These are phyloP conservation scores for Wickerhamiella brachini DNA, from an alignment of 805 yeast genomes.

Conservation along the genomic window DNA sequence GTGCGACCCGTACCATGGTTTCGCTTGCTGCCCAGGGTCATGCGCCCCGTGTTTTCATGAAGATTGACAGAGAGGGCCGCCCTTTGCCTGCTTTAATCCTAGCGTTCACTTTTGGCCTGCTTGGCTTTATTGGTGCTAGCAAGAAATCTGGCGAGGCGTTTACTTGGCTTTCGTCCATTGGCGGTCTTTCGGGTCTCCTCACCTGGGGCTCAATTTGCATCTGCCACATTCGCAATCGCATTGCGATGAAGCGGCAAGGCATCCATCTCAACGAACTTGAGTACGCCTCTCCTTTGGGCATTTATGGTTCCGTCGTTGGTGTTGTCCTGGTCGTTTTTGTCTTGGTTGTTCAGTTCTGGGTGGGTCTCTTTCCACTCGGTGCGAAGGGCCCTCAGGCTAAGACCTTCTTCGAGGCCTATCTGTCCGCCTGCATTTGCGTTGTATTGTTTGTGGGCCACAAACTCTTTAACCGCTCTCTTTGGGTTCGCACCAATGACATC, in stretches of 20 bases:
- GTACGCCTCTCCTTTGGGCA: constrained; percentile 54
- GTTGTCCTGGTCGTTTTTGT: constrained; percentile 42
- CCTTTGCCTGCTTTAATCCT: constrained; percentile 53
- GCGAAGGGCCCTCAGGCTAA: constrained; percentile 17
- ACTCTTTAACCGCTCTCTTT: constrained; percentile 9
- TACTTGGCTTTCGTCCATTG: constrained; percentile 62
- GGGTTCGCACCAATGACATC: constrained; percentile 8
- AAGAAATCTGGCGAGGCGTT: constrained; percentile 38
- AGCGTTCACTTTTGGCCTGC: constrained; percentile 36
- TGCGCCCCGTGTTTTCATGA: constrained; percentile 47
- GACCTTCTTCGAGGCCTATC: constrained; percentile 39
- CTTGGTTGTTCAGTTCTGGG: constrained; percentile 69
- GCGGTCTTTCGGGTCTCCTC: constrained; percentile 60
- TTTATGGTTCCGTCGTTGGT: constrained; percentile 55
- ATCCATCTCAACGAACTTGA: constrained; percentile 52
- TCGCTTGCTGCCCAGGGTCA: constrained; percentile 53
- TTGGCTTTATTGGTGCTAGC: constrained; percentile 53
- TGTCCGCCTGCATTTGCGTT: constrained; percentile 48
- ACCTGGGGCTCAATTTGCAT: constrained; percentile 67
- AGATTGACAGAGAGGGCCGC: constrained; percentile 65
- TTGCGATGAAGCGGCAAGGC: constrained; percentile 49
- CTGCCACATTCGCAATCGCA: constrained; percentile 55
- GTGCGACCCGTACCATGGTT: constrained; percentile 54
- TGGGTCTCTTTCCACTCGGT: constrained; percentile 59
- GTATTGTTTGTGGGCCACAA: constrained; percentile 8